phyloP scores from a whole-genome alignment of 495 filamentous ascomycete genomes.

The Xylaria longipes region DNA sequence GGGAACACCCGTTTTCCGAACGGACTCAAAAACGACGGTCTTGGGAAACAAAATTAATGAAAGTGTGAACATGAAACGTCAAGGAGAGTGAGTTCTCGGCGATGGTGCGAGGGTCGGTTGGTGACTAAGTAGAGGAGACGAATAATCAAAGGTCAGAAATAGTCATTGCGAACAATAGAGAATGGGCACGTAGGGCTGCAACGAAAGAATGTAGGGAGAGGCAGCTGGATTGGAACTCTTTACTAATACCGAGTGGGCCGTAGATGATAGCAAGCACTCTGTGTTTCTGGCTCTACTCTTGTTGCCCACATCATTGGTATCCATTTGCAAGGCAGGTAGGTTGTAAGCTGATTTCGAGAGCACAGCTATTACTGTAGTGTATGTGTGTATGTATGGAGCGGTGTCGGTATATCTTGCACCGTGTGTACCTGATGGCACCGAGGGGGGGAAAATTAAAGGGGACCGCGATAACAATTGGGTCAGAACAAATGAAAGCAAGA shows the following conservation, averaged over 20 bases:
- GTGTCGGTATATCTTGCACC: background rate
- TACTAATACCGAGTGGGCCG: conserved; percentile 16
- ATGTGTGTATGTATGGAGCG: no score
- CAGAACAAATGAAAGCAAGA: conserved; percentile 13
- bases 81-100: conserved; percentile 18
- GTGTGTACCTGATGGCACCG: background rate
- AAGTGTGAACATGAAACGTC: background rate
- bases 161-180: background rate
- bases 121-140: background rate
- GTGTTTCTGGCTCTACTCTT: conserved; percentile 11
- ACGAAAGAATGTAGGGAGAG: conserved; percentile 21
- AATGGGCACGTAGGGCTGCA: conserved; percentile 5
- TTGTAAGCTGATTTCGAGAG: background rate
- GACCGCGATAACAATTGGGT: conserved; percentile 10
- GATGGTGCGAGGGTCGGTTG: background rate
- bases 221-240: conserved; percentile 14
- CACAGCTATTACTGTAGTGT: background rate
- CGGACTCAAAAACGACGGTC: background rate
- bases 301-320: background rate
- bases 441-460: background rate
- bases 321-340: background rate
- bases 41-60: background rate
- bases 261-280: conserved; percentile 13
- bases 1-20: background rate
- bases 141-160: conserved; percentile 4